Evolutionary conservation across 2,329 filamentous ascomycete species (phyloP).

Genomic region (Aspergillus aculeatus): DNA sequence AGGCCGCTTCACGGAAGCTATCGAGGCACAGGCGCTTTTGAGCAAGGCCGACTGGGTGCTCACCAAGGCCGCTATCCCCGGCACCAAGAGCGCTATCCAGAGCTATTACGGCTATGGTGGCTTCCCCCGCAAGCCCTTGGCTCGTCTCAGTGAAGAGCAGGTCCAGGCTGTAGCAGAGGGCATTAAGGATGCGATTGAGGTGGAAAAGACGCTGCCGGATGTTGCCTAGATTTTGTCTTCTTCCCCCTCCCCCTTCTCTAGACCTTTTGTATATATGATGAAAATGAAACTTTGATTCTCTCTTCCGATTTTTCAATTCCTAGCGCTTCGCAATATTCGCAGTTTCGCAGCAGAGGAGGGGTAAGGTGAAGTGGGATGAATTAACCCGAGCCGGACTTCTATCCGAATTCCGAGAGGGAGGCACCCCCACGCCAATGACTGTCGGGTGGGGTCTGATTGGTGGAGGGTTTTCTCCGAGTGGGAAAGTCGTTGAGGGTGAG

Average conservation of each 20-base stretch:
- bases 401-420: background rate
- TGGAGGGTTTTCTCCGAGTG: background rate
- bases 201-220: constrained; percentile 37
- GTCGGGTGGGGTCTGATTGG: background rate
- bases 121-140: constrained; percentile 65
- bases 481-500: background rate
- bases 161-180: constrained; percentile 32
- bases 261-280: background rate
- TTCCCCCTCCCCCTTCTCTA: background rate
- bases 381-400: background rate
- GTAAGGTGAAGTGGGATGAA: background rate
- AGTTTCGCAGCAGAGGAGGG: background rate
- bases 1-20: constrained; percentile 73
- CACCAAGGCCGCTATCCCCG: constrained; percentile 79
- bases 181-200: constrained; percentile 37
- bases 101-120: constrained; percentile 82
- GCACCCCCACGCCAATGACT: background rate
- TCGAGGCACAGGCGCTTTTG: constrained; percentile 71
- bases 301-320: background rate
- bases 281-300: background rate
- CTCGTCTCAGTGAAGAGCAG: constrained; percentile 32
- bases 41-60: constrained; percentile 80
- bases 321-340: background rate
- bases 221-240: constrained; percentile 26
- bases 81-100: constrained; percentile 82